Base-by-base conservation (phyloP, 441 rosid species). In the Pelargonium cotyledonis region DNA sequence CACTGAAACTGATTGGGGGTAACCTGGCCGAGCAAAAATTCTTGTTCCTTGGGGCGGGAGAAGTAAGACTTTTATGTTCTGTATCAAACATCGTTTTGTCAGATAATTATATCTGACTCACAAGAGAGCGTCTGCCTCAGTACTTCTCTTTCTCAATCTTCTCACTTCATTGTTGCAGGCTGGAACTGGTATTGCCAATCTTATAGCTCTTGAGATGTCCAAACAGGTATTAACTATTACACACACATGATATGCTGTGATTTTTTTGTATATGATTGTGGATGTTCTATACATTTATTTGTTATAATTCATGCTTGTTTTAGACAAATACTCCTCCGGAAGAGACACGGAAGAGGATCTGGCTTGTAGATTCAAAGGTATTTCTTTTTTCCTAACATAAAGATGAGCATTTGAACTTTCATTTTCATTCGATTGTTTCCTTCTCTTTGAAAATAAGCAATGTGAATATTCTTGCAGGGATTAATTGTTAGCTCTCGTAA, bases 401-500 rank as follows among this genome's bases (percentile, higher is more conserved):
- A 49, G 16, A 49, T 49, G 12, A 12, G 19, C 57, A 49, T 49
- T 49, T 49, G 15, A 49, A 14, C 16, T 49, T 40, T 40, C 7
- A 49, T 49, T n/a, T 49, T 49, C 53, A 14, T 14, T 49, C 6
- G 57, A 40, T 40, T 40, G 43, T 40, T 40, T 40, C 43, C 43
- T 40, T 40, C 2, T 8, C 43, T 40, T 6, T 6, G 43, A 6
- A 40, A 8, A 8, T 40, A 40, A 40, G 9, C 9, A 40, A 40
- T 40, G 43, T 8, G 9, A 40, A 6, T 47, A 14, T 10, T 49
- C 57, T 49, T 12, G 57, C 16, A 74, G 73, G 74, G 73, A 12
- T 62, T 75, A 63, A 75, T 70, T 15, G 41, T 75, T 18, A 70
- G 46, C 23, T 75, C 74, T 60, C 71, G 68, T 18, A 70, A 29